These are phyloP conservation scores for Orbilia javanica DNA, from an alignment of 2,329 filamentous ascomycete genomes.

Conservation along the genomic window DNA sequence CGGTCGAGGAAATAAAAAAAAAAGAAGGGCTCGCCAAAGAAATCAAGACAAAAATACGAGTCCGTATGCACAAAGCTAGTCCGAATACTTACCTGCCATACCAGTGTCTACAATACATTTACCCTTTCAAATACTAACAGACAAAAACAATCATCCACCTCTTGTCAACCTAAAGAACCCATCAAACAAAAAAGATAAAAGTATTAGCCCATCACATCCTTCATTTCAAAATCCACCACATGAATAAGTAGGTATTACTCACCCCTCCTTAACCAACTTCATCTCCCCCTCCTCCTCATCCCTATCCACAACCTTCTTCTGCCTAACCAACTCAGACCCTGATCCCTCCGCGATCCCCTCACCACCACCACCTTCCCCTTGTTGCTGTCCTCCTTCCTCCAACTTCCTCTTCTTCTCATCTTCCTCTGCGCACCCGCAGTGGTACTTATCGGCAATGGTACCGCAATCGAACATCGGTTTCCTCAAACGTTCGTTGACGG, in stretches of 20 bases:
- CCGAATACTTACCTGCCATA: no score
- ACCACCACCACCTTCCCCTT: not conserved
- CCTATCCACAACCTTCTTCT: constrained; percentile 53
- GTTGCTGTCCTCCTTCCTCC: constrained; percentile 57
- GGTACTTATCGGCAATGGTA: constrained; percentile 78
- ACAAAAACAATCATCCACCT: constrained; percentile 21
- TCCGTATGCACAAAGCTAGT: no score
- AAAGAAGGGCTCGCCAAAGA: no score
- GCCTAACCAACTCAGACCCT: constrained; percentile 61
- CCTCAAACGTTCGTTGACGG: constrained; percentile 74
- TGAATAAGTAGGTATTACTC: constrained; percentile 14
- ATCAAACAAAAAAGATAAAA: no score
- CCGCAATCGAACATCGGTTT: constrained; percentile 76
- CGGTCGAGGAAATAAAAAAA: no score
- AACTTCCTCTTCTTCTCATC: constrained; percentile 67
- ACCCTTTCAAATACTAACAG: no score
- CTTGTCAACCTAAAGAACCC: constrained; percentile 37
- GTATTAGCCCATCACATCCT: constrained; percentile 1
- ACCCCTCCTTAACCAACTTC: constrained; percentile 60
- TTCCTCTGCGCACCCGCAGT: constrained; percentile 78
- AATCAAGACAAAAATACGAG: no score
- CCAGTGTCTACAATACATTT: no score
- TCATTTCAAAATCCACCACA: not conserved
- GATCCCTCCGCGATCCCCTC: constrained; percentile 53
- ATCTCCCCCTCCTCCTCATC: constrained; percentile 55